Evolutionary conservation across 495 filamentous ascomycete species (phyloP).

Genomic region (Lophiostoma macrostomum): DNA sequence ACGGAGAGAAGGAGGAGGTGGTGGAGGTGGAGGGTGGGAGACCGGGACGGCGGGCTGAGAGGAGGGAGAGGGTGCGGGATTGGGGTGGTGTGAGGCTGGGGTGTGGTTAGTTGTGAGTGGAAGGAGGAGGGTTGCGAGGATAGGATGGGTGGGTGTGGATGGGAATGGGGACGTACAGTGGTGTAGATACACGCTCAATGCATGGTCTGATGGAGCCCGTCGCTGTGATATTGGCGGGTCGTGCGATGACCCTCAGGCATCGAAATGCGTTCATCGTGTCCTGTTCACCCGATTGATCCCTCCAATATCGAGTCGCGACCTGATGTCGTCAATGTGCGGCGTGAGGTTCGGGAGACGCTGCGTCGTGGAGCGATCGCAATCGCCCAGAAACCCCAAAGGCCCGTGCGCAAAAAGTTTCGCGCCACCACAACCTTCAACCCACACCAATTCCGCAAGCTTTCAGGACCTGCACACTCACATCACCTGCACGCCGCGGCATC

Average conservation of each 20-base stretch:
- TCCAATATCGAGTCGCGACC: background rate
- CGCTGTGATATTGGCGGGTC: background rate
- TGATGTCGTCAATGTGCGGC: background rate
- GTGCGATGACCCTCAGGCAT: slow-evolving; percentile 28
- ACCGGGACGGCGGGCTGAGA: slow-evolving; percentile 42
- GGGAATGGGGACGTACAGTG: background rate
- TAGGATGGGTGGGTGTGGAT: no score
- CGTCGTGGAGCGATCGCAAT: background rate
- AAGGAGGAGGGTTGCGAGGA: no score
- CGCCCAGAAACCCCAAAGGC: background rate
- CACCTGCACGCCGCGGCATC: no score
- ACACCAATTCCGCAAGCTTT: no score
- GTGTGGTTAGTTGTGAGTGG: background rate
- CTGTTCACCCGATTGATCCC: background rate
- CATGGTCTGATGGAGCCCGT: slow-evolving; percentile 5
- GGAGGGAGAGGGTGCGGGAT: slow-evolving; percentile 39
- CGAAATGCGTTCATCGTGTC: slow-evolving; percentile 34
- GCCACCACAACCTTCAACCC: no score
- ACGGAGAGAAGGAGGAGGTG: slow-evolving; percentile 36
- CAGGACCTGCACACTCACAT: no score
- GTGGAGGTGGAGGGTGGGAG: slow-evolving; percentile 34
- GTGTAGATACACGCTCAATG: background rate
- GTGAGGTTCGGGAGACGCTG: background rate
- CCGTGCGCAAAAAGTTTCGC: slow-evolving; percentile 32
- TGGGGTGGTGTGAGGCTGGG: slow-evolving; percentile 11